These are phyloP conservation scores for Globisporangium perplexum DNA, from an alignment of 352 stramenopile species.

Conservation along the genomic window DNA sequence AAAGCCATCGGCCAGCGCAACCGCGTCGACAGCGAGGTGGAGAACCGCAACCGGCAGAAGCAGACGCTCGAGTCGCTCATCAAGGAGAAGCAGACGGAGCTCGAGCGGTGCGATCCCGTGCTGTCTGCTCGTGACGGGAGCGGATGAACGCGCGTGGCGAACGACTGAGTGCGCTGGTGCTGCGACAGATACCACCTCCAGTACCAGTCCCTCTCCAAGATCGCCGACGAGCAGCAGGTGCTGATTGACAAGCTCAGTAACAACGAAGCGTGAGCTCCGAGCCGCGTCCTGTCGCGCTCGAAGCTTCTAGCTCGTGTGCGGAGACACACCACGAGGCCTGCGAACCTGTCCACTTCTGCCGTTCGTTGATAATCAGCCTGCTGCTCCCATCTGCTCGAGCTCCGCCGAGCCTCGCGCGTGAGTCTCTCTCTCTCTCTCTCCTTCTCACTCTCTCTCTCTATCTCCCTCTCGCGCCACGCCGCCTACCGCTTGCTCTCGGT, in stretches of 20 bases:
- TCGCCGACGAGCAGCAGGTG: constrained; percentile 73
- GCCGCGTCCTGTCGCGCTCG: not conserved
- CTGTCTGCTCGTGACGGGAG: no score
- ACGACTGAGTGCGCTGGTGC: not conserved
- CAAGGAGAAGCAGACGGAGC: constrained; percentile 78
- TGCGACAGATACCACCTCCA: constrained; percentile 65
- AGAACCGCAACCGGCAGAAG: constrained; percentile 80
- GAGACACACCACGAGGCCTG: not conserved
- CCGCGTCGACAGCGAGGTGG: constrained; percentile 72
- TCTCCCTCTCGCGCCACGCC: not conserved
- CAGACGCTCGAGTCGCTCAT: constrained; percentile 73
- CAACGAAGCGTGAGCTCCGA: constrained; percentile 57
- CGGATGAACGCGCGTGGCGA: no score
- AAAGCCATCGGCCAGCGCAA: constrained; percentile 83
- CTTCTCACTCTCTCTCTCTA: not conserved
- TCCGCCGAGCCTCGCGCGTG: no score
- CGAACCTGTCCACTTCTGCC: not conserved
- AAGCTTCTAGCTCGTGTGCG: not conserved
- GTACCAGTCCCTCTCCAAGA: constrained; percentile 69
- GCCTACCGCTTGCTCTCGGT: not conserved
- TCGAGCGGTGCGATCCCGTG: constrained; percentile 46
- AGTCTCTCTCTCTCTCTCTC: not conserved
- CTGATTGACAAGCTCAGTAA: constrained; percentile 87
- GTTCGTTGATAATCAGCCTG: no score
- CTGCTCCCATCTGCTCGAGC: no score